phyloP scores from a whole-genome alignment of 2,329 filamentous ascomycete genomes.

The Pyricularia pennisetigena region DNA sequence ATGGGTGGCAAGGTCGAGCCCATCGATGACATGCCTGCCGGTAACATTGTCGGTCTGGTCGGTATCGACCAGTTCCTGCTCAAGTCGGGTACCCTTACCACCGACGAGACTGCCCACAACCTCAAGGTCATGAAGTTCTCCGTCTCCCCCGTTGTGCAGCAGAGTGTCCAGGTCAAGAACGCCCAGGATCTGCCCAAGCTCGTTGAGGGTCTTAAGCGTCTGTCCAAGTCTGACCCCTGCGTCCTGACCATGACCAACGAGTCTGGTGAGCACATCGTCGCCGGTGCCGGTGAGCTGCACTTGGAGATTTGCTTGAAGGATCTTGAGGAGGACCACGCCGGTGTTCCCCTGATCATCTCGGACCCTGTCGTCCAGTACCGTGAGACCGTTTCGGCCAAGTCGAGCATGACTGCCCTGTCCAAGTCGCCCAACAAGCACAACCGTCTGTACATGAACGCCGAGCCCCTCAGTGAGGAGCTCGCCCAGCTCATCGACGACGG shows the following conservation, averaged over 20 bases:
- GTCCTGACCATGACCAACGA: slow-evolving; percentile 83
- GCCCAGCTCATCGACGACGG: slow-evolving; percentile 81
- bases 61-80: slow-evolving; percentile 99
- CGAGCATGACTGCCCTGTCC: slow-evolving; percentile 92
- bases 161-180: slow-evolving; percentile 99
- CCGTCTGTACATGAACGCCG: slow-evolving; percentile 92
- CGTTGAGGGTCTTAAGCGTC: slow-evolving; percentile 99
- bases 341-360: slow-evolving; percentile 94
- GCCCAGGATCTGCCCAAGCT: slow-evolving; percentile 99
- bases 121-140: slow-evolving; percentile 99
- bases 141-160: slow-evolving; percentile 96
- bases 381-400: slow-evolving; percentile 80
- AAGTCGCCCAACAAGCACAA: slow-evolving; percentile 99
- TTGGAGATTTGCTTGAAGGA: slow-evolving; percentile 99
- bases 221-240: slow-evolving; percentile 99
- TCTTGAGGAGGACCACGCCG: slow-evolving; percentile 98
- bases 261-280: slow-evolving; percentile 97
- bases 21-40: slow-evolving; percentile 94
- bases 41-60: slow-evolving; percentile 99
- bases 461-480: slow-evolving; percentile 88
- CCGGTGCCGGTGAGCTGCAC: slow-evolving; percentile 98
- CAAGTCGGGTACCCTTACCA: slow-evolving; percentile 99
- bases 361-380: slow-evolving; percentile 98
- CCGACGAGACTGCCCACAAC: slow-evolving; percentile 96
- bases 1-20: slow-evolving; percentile 99